Percentiles rank a stretch among this genome's conserved stretches.
Conservation (phyloP, 2,329 filamentous ascomycete species). For the Leptodontidium sp. region DNA sequence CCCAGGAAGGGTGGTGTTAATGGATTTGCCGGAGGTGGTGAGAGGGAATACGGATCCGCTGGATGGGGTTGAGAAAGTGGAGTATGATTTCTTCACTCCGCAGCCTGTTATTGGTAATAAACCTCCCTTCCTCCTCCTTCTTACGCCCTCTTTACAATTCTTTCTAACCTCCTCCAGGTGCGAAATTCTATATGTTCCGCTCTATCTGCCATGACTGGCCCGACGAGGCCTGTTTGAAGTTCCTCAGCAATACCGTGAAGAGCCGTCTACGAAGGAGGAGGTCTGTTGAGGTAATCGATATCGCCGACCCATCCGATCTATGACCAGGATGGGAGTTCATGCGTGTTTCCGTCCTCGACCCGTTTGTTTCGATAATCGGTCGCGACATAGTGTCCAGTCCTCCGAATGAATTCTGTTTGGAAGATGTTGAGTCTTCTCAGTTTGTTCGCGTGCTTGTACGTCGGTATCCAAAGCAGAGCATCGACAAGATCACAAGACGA, state of each 20-base stretch:
- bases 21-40: conserved; percentile 25
- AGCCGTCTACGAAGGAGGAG: no score
- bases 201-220: conserved; percentile 18
- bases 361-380: no score
- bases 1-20: conserved; percentile 35
- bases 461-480: no score
- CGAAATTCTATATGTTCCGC: conserved; percentile 17
- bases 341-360: no score
- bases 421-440: no score
- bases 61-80: conserved; percentile 41
- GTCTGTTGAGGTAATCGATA: no score
- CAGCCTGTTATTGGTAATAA: conserved; percentile 41
- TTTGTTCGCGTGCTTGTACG: no score
- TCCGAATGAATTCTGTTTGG: no score
- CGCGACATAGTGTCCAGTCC: no score
- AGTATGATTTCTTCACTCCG: conserved; percentile 47
- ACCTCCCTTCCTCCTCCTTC: no score
- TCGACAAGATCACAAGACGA: no score
- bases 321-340: background rate
- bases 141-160: background rate
- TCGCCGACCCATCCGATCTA: background rate
- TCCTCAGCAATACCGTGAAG: conserved; percentile 2
- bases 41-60: background rate
- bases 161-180: background rate
- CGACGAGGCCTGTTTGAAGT: background rate